phyloP scores from a whole-genome alignment of 2,329 filamentous ascomycete genomes.

The Coniosporium tulheliwenetii region DNA sequence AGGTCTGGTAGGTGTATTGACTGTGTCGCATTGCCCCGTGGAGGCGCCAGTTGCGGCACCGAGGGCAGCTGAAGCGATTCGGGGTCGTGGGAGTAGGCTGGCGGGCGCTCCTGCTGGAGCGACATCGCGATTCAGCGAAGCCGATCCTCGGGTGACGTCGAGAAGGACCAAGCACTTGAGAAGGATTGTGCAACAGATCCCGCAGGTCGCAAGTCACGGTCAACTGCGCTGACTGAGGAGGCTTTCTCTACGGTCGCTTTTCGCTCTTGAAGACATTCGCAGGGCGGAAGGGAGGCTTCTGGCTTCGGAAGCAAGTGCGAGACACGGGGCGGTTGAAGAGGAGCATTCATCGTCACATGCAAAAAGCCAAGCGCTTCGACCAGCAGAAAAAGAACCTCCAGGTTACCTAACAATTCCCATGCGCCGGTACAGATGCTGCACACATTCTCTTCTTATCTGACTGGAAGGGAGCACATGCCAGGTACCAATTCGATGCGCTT shows the following conservation, averaged over 20 bases:
- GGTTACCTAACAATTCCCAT: too few relatives aligned
- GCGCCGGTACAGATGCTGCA: too few relatives aligned
- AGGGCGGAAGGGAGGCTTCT: not conserved
- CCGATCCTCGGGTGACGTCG: not conserved
- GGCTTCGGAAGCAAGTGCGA: not conserved
- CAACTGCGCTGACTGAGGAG: not conserved
- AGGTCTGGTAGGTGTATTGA: conserved; percentile 1
- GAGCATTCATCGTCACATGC: too few relatives aligned
- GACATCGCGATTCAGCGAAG: conserved; percentile 8
- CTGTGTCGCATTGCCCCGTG: conserved; percentile 4
- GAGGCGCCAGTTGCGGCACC: conserved; percentile 21
- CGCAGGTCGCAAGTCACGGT: not conserved
- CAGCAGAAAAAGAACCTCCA: too few relatives aligned
- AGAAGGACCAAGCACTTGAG: not conserved
- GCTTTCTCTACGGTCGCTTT: not conserved
- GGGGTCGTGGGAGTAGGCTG: conserved; percentile 26
- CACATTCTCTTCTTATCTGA: too few relatives aligned
- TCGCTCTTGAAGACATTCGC: not conserved
- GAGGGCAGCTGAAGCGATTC: conserved; percentile 24
- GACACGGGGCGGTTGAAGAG: not conserved
- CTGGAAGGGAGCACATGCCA: too few relatives aligned
- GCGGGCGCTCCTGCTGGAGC: conserved; percentile 19
- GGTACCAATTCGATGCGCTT: too few relatives aligned
- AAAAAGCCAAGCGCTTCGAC: too few relatives aligned
- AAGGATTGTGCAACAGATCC: too few relatives aligned